Percentiles rank a stretch among this genome's conserved stretches.
These are phyloP conservation scores for Tarenaya hassleriana DNA, from an alignment of 345 rosid genomes.

Conservation along the genomic window DNA sequence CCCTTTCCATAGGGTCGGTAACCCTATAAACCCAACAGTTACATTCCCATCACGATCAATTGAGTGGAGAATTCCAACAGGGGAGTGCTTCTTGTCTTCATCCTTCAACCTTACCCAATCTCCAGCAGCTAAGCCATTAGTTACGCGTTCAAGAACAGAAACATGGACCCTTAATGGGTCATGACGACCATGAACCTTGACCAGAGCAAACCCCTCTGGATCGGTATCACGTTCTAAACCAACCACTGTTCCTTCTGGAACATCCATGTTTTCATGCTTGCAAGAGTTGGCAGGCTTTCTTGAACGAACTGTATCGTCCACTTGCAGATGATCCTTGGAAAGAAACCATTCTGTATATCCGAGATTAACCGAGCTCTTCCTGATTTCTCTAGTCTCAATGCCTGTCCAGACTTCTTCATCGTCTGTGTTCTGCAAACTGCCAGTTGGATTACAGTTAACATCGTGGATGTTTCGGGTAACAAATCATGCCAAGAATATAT, in stretches of 20 bases:
- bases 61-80: conserved; percentile 81
- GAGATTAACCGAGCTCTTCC: conserved; percentile 32
- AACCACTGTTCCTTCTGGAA: conserved; percentile 80
- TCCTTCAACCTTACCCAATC: conserved; percentile 87
- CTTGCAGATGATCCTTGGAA: conserved; percentile 61
- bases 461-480: conserved; percentile 11
- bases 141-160: conserved; percentile 65
- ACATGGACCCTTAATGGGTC: conserved; percentile 71
- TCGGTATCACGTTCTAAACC: conserved; percentile 54
- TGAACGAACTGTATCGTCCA: conserved; percentile 79
- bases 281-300: conserved; percentile 60
- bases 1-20: conserved; percentile 77
- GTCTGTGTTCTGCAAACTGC: conserved; percentile 57
- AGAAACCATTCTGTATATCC: conserved; percentile 81
- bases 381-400: conserved; percentile 30
- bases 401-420: conserved; percentile 52
- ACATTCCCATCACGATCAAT: conserved; percentile 58
- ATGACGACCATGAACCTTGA: conserved; percentile 78
- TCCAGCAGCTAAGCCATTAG: conserved; percentile 71
- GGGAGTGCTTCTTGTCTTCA: conserved; percentile 58
- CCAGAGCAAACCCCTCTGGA: conserved; percentile 61
- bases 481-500: neutral
- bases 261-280: conserved; percentile 65
- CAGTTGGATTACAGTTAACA: conserved; percentile 19
- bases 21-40: conserved; percentile 68